Evolutionary conservation across 2,329 filamentous ascomycete species (phyloP), one percentile per base, ranked within the genome.

Genomic region (Phyllosticta citriasiana): DNA sequence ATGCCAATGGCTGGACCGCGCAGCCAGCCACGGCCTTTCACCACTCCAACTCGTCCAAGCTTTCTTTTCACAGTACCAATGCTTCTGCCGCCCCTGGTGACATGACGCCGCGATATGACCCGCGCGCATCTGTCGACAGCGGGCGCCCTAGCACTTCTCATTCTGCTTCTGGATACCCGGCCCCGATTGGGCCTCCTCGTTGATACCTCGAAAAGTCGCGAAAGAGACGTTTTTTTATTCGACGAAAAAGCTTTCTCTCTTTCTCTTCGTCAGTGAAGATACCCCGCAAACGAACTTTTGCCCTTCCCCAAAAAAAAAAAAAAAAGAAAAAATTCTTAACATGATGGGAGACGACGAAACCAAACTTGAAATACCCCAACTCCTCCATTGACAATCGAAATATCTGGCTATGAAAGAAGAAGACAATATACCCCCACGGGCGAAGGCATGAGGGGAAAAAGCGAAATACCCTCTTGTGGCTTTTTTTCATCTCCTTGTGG

Each of bases 121-220:
- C 88, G 74, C 88, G 91, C 75, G 87, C 87, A 74, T 95, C 91
- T 73, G 90, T 88, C 74, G 91, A 96, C 77, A 94, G 89, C 80
- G 91, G 91, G 74, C 89, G 91, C 73, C 91, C 91, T 75, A 93
- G 89, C 72, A 96, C 91, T 80, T 94, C 91, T 80, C 89, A 96
- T 87, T 96, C 91, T 83, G 89, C 88, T 88, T 93, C 90, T 85
- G 90, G 90, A 91, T 94, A 94, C 89, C 89, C 91, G 83, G 90
- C 86, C 81, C 89, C 88, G 68, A 88, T 91, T 82, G 89, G 89
- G 82, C 88, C 89, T 84, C 91, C 88, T 82, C 89, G 89, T 88
- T 93, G 88, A 86, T 40, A 85, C 78, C 67, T 71, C 69, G 67
- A 69, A 60, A 60, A 63, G 33, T 40, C 33, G 33, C 16, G 33